Evolutionary conservation across 2,329 filamentous ascomycete genomes (phyloP).

Genomic region (Dactylellina cionopaga): DNA sequence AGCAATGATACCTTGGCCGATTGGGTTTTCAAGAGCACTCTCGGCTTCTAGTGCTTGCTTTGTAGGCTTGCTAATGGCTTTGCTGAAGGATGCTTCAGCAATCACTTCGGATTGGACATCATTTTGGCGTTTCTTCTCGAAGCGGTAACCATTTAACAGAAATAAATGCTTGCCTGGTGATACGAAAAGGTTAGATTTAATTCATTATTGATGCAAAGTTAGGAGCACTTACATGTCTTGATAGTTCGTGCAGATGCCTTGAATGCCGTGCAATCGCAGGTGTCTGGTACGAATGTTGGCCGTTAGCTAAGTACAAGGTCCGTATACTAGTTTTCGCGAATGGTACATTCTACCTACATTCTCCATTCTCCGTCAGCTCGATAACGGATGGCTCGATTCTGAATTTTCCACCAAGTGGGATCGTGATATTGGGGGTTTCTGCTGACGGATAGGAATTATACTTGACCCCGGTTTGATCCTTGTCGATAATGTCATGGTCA

Average conservation of each 20-base stretch:
- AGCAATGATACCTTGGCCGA: too few relatives aligned
- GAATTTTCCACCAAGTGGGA: slow-evolving; percentile 23
- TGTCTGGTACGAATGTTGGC: background rate
- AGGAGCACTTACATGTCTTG: slow-evolving; percentile 25
- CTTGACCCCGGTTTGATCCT: background rate
- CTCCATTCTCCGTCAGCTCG: background rate
- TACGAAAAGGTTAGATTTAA: background rate
- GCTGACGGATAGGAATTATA: slow-evolving; percentile 19
- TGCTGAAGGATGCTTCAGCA: background rate
- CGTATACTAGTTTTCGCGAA: background rate
- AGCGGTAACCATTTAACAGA: slow-evolving; percentile 30
- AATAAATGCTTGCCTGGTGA: slow-evolving; percentile 38
- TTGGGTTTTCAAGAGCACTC: too few relatives aligned
- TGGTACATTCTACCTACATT: slow-evolving; percentile 10
- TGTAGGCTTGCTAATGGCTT: too few relatives aligned
- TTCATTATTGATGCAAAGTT: background rate
- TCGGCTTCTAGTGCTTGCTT: too few relatives aligned
- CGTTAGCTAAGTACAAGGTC: background rate
- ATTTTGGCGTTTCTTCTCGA: slow-evolving; percentile 22
- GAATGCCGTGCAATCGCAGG: slow-evolving; percentile 32
- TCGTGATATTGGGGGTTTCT: slow-evolving; percentile 29
- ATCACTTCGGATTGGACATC: background rate
- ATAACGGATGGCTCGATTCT: slow-evolving; percentile 18
- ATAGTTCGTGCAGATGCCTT: slow-evolving; percentile 13
- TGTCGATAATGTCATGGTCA: slow-evolving; percentile 6